A percentile compares a stretch with the other conserved stretches of the same genome.
phyloP scores from a whole-genome alignment of 352 stramenopile species.

The Globisporangium camurandrum region DNA sequence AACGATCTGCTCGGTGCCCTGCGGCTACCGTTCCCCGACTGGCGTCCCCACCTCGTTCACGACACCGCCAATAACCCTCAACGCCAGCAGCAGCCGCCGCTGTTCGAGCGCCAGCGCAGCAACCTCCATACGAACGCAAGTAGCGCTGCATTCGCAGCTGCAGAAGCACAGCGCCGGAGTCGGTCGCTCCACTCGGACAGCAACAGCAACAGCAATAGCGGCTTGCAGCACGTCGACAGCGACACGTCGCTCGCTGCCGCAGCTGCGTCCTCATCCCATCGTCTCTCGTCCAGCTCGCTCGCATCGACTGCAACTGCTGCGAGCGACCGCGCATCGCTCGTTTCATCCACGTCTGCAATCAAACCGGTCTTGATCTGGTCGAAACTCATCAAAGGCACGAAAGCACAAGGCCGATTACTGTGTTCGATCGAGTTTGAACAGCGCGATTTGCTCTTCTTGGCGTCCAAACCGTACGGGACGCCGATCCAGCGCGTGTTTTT shows the following conservation, averaged over 20 bases:
- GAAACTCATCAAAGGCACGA: constrained; percentile 49
- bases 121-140: constrained; percentile 14
- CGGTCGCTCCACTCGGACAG: constrained; percentile 32
- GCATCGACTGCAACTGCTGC: constrained; percentile 13
- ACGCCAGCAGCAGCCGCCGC: too few relatives aligned
- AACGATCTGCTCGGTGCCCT: constrained; percentile 64
- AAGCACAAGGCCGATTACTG: constrained; percentile 53
- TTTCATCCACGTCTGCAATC: constrained; percentile 11
- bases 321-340: constrained; percentile 3
- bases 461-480: constrained; percentile 65
- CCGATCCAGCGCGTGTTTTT: constrained; percentile 74
- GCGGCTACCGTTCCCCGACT: constrained; percentile 66
- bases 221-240: constrained; percentile 4
- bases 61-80: too few relatives aligned
- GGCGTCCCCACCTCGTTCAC: constrained; percentile 39
- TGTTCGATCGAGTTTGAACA: constrained; percentile 74
- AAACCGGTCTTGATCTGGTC: constrained; percentile 70
- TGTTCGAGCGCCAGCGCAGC: constrained; percentile 20
- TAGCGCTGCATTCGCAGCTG: neutral
- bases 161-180: constrained; percentile 25
- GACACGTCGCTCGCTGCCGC: too few relatives aligned
- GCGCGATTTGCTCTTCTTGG: constrained; percentile 48
- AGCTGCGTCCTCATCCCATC: neutral
- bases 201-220: constrained; percentile 2
- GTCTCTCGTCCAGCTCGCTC: constrained; percentile 10